Percentiles rank a stretch among this genome's conserved stretches.
phyloP scores from a whole-genome alignment of 179 eudicot species.

The Silene noctiflora region DNA sequence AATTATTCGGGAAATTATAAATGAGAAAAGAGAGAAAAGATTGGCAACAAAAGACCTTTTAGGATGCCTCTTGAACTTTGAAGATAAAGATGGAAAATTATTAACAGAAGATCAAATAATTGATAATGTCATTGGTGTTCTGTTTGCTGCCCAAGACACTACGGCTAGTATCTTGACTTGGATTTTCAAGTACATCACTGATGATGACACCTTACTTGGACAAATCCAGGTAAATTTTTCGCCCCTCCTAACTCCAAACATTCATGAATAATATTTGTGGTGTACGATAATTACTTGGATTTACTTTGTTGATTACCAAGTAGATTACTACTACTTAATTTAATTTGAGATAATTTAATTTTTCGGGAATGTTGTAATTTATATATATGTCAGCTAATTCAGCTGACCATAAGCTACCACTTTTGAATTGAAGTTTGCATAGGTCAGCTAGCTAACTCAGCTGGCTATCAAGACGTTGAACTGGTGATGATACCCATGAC shows the following conservation, averaged over 20 bases:
- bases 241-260: neutral
- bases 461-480: neutral
- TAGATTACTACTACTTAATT: too few species aligned
- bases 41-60: conserved; percentile 46
- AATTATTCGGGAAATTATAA: conserved; percentile 54
- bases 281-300: neutral
- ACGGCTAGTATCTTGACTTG: conserved; percentile 90
- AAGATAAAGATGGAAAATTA: conserved; percentile 47
- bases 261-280: neutral
- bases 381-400: neutral
- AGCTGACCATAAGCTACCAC: neutral
- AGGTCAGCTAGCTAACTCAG: neutral
- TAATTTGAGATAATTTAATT: too few species aligned
- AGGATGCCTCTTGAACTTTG: conserved; percentile 62
- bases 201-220: conserved; percentile 43
- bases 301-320: too few species aligned
- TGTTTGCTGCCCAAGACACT: conserved; percentile 94
- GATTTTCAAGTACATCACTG: conserved; percentile 75
- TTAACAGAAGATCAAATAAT: conserved; percentile 60
- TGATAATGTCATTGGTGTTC: conserved; percentile 78
- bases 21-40: conserved; percentile 60
- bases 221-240: conserved; percentile 48
- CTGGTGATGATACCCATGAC: neutral
- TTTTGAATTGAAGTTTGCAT: neutral
- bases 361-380: too few species aligned